phyloP scores from a whole-genome alignment of 192 early-diverging fungal species.

The Coemansia sp. region DNA sequence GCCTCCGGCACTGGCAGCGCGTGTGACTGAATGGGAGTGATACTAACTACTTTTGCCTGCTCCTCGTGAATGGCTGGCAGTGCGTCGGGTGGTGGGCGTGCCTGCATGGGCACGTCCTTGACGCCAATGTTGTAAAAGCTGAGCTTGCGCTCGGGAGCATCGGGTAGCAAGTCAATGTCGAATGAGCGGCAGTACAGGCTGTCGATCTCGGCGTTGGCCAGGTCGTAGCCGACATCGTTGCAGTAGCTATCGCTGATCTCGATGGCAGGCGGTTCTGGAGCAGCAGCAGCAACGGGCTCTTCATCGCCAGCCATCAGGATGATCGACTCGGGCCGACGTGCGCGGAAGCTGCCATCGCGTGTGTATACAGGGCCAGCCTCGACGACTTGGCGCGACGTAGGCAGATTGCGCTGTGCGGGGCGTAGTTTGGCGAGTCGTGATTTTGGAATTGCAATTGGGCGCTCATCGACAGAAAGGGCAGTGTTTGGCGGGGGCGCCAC shows the following conservation, averaged over 20 bases:
- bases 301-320: conserved; percentile 8
- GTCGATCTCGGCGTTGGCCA: conserved; percentile 27
- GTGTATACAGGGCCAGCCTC: conserved; percentile 19
- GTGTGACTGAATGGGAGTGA: not conserved
- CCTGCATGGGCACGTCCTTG: conserved; percentile 18
- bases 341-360: conserved; percentile 12
- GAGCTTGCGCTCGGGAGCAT: conserved; percentile 34
- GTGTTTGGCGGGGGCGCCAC: not conserved
- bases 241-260: conserved; percentile 29
- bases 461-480: not conserved
- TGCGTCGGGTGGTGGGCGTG: conserved; percentile 2
- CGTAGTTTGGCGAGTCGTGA: conserved; percentile 34
- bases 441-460: conserved; percentile 39
- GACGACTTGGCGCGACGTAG: conserved; percentile 28
- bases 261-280: not conserved
- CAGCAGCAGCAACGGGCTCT: conserved; percentile 1
- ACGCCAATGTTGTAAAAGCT: conserved; percentile 39
- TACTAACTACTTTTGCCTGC: not conserved
- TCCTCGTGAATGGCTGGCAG: not conserved
- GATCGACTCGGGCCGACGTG: conserved; percentile 23
- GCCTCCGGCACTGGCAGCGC: not conserved
- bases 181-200: conserved; percentile 35
- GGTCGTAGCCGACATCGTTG: conserved; percentile 39
- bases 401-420: conserved; percentile 42
- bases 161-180: conserved; percentile 45